Conservation (phyloP, 176 grass and related monocot genomes). For the Chrysopogon serrulatus region DNA sequence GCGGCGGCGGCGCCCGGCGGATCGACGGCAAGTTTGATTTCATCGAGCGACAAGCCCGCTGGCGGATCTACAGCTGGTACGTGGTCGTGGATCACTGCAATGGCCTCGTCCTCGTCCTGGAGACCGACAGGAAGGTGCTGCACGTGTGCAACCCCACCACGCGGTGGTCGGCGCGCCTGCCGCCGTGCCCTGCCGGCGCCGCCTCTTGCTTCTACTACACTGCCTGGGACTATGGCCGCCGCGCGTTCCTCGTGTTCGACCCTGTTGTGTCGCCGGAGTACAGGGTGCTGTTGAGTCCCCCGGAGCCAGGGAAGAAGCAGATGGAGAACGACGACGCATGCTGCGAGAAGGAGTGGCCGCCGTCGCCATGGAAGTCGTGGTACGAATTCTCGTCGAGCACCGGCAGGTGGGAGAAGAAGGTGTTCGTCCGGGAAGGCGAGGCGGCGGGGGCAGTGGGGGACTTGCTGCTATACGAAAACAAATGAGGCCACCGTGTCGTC, state of each 20-base stretch:
- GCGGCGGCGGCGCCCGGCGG: not conserved
- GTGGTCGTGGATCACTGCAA: not conserved
- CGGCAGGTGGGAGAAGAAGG: not conserved
- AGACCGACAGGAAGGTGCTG: rapidly evolving
- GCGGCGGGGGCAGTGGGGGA: not conserved
- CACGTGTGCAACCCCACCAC: not conserved
- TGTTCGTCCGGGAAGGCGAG: not conserved
- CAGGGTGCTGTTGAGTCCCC: not conserved
- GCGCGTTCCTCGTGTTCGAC: not conserved
- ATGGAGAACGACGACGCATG: too few species aligned
- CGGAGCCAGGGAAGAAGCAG: not conserved
- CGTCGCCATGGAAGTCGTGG: not conserved
- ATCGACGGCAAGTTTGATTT: not conserved
- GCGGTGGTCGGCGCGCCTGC: not conserved
- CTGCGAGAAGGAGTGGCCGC: not conserved
- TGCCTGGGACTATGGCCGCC: too few species aligned
- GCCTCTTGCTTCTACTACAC: too few species aligned
- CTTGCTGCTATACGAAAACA: too few species aligned
- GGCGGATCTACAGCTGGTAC: rapidly evolving
- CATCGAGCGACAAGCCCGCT: not conserved
- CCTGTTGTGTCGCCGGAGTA: not conserved
- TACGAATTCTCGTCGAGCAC: not conserved
- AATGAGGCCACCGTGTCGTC: too few species aligned
- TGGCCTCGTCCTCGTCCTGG: not conserved
- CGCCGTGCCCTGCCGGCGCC: not conserved